These are phyloP conservation scores for Bondarzewia mesenterica DNA, from an alignment of 1,284 basidiomycete species.

Conservation along the genomic window DNA sequence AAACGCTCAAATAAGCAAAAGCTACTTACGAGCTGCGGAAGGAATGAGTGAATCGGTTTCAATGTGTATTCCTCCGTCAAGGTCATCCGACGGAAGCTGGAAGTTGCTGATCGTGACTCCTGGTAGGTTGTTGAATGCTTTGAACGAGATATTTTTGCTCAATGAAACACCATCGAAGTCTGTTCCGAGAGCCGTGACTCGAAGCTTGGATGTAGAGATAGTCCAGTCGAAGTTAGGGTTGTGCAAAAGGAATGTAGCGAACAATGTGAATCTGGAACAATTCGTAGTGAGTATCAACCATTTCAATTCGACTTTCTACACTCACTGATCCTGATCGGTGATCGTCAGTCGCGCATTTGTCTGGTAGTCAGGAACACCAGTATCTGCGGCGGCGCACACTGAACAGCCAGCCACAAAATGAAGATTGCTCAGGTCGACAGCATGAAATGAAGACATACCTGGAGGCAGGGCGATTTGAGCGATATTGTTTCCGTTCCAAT, in stretches of 20 bases:
- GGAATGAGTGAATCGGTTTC: constrained; percentile 62
- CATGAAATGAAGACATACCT: not conserved
- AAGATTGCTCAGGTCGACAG: no score
- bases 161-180: constrained; percentile 62
- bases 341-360: constrained; percentile 47
- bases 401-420: not conserved
- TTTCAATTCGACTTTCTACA: not conserved
- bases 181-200: constrained; percentile 60
- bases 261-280: constrained; percentile 66
- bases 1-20: not conserved
- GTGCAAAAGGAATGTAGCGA: constrained; percentile 61
- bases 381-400: constrained; percentile 67
- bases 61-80: constrained; percentile 64
- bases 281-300: no score
- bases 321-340: constrained; percentile 40
- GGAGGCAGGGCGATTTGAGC: constrained; percentile 39
- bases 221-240: constrained; percentile 65
- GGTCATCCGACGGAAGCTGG: constrained; percentile 54
- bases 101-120: constrained; percentile 69
- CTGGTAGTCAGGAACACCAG: constrained; percentile 58
- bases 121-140: constrained; percentile 65
- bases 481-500: constrained; percentile 56
- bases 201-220: constrained; percentile 55
- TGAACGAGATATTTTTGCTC: constrained; percentile 57
- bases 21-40: constrained; percentile 44